phyloP scores from a whole-genome alignment of 176 grass and related monocot species.

The Lolium rigidum region DNA sequence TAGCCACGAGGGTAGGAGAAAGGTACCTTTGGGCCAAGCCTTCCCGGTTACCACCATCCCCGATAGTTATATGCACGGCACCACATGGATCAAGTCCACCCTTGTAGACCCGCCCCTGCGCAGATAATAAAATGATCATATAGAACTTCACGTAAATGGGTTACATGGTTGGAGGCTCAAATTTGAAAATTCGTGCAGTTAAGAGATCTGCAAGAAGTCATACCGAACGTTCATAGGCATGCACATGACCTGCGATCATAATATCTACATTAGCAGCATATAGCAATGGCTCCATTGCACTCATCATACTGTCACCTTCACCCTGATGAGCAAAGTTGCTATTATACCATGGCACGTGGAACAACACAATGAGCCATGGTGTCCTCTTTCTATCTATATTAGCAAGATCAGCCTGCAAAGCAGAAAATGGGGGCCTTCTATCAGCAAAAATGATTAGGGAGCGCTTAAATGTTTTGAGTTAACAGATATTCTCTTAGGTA shows the following conservation, averaged over 20 bases:
- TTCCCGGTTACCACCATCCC: constrained; percentile 95
- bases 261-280: constrained; percentile 82
- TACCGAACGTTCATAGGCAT: constrained; percentile 96
- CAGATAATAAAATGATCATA: constrained; percentile 20
- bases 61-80: constrained; percentile 88
- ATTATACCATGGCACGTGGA: constrained; percentile 97
- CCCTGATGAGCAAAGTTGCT: constrained; percentile 91
- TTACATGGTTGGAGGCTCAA: background rate
- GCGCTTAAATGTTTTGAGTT: background rate
- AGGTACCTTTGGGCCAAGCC: constrained; percentile 82
- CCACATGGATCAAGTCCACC: constrained; percentile 70
- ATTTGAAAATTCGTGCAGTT: background rate
- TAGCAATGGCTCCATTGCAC: constrained; percentile 76
- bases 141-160: background rate
- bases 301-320: constrained; percentile 86
- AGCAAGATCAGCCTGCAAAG: constrained; percentile 77
- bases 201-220: constrained; percentile 26
- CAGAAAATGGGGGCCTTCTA: background rate
- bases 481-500: background rate
- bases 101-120: constrained; percentile 72
- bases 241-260: constrained; percentile 86
- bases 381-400: constrained; percentile 79
- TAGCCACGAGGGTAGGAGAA: background rate
- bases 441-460: background rate
- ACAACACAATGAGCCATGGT: constrained; percentile 74